phyloP scores from a whole-genome alignment of 208 protist species.

The Leishmania tropica region DNA sequence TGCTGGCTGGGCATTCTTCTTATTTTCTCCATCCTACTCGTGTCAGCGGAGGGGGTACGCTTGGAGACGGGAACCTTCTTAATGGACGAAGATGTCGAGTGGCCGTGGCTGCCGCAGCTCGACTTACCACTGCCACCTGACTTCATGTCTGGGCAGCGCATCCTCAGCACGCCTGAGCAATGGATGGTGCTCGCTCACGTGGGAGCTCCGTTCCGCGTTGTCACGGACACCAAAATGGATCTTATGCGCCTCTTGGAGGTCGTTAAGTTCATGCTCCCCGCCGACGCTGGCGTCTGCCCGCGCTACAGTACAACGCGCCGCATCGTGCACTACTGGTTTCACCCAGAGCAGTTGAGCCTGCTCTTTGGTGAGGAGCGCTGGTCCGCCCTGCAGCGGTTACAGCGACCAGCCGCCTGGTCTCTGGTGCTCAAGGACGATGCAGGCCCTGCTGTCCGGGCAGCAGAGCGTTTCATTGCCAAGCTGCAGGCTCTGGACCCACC shows the following conservation, averaged over 20 bases:
- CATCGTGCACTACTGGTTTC: slow-evolving; percentile 30
- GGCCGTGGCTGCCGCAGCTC: slow-evolving; percentile 32
- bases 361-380: slow-evolving; percentile 43
- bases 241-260: slow-evolving; percentile 23
- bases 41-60: background rate
- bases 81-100: background rate
- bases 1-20: background rate
- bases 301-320: slow-evolving; percentile 12
- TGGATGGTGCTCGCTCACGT: slow-evolving; percentile 36
- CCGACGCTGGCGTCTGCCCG: slow-evolving; percentile 21
- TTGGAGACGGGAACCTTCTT: background rate
- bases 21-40: background rate
- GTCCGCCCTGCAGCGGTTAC: slow-evolving; percentile 23
- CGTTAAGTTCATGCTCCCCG: slow-evolving; percentile 23
- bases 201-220: slow-evolving; percentile 30
- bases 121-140: background rate
- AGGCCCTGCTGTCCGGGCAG: slow-evolving; percentile 20
- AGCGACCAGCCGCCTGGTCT: slow-evolving; percentile 32
- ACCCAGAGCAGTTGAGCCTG: slow-evolving; percentile 23
- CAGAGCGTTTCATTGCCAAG: slow-evolving; percentile 25
- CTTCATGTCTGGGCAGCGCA: slow-evolving; percentile 15
- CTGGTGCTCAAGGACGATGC: slow-evolving; percentile 7
- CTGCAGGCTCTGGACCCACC: slow-evolving; percentile 26
- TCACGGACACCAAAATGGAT: slow-evolving; percentile 11
- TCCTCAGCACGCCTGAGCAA: slow-evolving; percentile 13